Evolutionary conservation across 352 stramenopile genomes (phyloP).

Genomic region (Phytophthora europaea): DNA sequence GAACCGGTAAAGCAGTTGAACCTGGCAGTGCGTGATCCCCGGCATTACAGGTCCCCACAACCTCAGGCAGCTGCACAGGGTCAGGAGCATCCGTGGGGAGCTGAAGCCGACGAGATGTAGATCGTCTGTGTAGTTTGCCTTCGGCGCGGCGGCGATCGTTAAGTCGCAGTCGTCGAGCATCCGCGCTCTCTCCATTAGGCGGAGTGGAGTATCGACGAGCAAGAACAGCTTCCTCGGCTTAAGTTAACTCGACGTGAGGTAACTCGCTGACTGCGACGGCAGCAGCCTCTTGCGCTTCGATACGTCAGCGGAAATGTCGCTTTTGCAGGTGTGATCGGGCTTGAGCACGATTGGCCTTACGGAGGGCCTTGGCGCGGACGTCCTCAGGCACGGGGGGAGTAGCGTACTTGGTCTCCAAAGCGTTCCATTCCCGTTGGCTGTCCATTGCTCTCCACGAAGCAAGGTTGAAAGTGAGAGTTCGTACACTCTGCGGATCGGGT

Average conservation of each 20-base stretch:
- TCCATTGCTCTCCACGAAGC: not conserved
- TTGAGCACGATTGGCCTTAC: not conserved
- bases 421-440: not conserved
- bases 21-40: not conserved
- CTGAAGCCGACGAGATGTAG: not conserved
- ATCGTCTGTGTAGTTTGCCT: not conserved
- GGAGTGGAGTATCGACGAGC: not conserved
- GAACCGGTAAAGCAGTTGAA: not conserved
- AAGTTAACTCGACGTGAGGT: not conserved
- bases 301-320: not conserved
- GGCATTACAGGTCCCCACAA: not conserved
- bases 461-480: not conserved
- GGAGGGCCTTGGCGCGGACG: not conserved
- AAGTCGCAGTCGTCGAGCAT: not conserved
- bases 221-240: not conserved
- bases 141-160: not conserved
- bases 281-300: not conserved
- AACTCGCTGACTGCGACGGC: not conserved
- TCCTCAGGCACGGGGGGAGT: not conserved
- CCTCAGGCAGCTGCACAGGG: no score
- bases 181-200: not conserved
- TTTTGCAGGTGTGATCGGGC: not conserved
- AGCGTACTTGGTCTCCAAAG: not conserved
- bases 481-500: no score
- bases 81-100: not conserved